Base-by-base conservation (phyloP, 2,329 filamentous ascomycete genomes). In the Fusarium sambucinum region DNA sequence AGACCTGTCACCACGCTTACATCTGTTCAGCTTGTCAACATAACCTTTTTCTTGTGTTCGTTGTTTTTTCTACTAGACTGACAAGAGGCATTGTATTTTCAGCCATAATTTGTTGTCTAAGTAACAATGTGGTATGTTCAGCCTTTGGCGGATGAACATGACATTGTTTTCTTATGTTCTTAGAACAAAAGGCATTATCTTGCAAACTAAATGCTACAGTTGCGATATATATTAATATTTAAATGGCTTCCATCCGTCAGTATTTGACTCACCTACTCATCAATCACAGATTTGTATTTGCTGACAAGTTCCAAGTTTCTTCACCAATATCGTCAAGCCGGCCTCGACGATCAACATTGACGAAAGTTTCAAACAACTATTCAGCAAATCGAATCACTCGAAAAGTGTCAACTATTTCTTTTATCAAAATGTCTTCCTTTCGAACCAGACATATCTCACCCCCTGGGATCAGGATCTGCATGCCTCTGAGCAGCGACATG, bases 391-490 rank as follows among this genome's bases (percentile, higher is more conserved):
- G 11, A 17, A 14, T 14, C 47, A 21, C 23, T 4, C 25, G 17
- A 35, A 32, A 17, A 16, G 8, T 6, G 27, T 13, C 30, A 21
- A 21, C 27, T 21, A 19, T 16, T 25, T 21, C 29, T 17, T 41
- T 23, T n/a, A 30, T 21, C 40, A 25, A 11, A 46, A 70, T 63
- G 66, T 17, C 14, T 44, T 32, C 27, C 10, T 38, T 25, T 17
- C 23, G 4, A 7, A 25, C 19, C 27, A 33, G 10, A 16, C 17
- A 11, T 4, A 14, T 8, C 6, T 16, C 33, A 8, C 7, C 17
- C 27, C 37, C 27, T 16, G 42, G 21, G 13, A 42, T 69, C 25
- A 63, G 51, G 19, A 27, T 70, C n/a, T 35, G 42, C 19, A 45
- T 61, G 41, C 61, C 63, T 21, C n/a, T 68, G 13, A 32, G 37